Evolutionary conservation across 192 early-diverging fungal genomes (phyloP), one percentile per base, ranked within the genome.

Genomic region (Coemansia sp.): DNA sequence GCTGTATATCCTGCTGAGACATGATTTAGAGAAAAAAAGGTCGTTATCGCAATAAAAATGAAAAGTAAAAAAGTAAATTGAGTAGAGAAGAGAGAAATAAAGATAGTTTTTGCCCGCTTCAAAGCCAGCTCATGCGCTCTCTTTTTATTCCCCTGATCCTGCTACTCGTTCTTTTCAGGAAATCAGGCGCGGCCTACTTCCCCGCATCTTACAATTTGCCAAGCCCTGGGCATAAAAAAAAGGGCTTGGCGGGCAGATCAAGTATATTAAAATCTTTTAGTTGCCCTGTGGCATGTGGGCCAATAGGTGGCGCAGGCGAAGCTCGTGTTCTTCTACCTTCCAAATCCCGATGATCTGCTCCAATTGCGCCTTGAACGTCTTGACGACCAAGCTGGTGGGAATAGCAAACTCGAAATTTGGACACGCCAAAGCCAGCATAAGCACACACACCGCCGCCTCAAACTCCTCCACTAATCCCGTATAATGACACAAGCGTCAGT

Each of bases 1-100:
- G 57, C 71, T 70, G 73, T 22, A 74, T 70, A 51, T 78, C 78
- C 60, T 70, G 24, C 42, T 70, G 59, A 18, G 18, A 52, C 20
- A 64, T 34, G 63, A 67, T 18, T 36, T 62, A 36, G 64, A 49
- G 8, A 49, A 49, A 51, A 22, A 52, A 47, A n/a, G 44, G 20
- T 52, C 43, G 43, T 44, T 44, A 44, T 44, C 43, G 43, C 43
- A 44, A 44, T 44, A 44, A 44, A 44, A 52, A 52, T 52, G 43
- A 16, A 16, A 16, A 44, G 15, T 52, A 7, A 9, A 49, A 52
- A 52, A 52, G 68, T 54, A 29, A 18, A 41, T 16, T 40, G 36
- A 38, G 36, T 38, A 38, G 9, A 38, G 36, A 38, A 38, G 36
- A 38, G 36, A 71, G 61, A 67, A 12, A 12, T 34, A 66, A 51